phyloP scores from a whole-genome alignment of 2,329 filamentous ascomycete species.

The Paracorniculantispora psalliotae region DNA sequence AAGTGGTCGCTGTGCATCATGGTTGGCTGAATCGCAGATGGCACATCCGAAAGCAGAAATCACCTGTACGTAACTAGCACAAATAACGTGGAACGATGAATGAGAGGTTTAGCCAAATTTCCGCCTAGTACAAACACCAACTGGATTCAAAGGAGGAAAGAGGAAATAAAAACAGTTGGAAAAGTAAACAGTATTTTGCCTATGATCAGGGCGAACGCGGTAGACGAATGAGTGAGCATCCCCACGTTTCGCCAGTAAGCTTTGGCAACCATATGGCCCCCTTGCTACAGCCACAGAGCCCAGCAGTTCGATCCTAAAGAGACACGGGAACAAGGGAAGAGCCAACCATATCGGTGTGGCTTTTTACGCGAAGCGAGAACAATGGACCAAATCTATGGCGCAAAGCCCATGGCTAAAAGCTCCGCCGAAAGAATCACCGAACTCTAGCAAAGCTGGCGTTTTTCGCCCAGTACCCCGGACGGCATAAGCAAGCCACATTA shows the following conservation, averaged over 20 bases:
- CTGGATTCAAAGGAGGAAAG: neutral
- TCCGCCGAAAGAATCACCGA: slow-evolving; percentile 12
- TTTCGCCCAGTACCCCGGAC: neutral
- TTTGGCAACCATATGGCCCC: neutral
- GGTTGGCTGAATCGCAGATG: slow-evolving; percentile 9
- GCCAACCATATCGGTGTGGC: neutral
- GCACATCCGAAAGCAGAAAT: slow-evolving; percentile 5
- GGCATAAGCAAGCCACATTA: slow-evolving; percentile 11
- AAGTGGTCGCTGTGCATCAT: slow-evolving; percentile 4
- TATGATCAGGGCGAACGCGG: neutral
- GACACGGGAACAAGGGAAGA: neutral
- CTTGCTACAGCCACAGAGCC: neutral
- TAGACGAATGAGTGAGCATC: neutral
- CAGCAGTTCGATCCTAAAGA: neutral
- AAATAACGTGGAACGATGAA: neutral
- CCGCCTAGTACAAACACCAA: neutral
- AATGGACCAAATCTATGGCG: neutral
- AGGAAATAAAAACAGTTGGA: neutral
- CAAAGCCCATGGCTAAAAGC: neutral
- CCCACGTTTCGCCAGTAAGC: neutral
- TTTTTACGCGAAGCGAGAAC: neutral
- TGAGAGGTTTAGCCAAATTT: neutral
- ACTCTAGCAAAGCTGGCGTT: neutral
- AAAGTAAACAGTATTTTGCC: neutral
- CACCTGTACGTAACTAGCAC: neutral